Base-by-base conservation (phyloP, 2,329 filamentous ascomycete genomes). In the Didymella glomerata region DNA sequence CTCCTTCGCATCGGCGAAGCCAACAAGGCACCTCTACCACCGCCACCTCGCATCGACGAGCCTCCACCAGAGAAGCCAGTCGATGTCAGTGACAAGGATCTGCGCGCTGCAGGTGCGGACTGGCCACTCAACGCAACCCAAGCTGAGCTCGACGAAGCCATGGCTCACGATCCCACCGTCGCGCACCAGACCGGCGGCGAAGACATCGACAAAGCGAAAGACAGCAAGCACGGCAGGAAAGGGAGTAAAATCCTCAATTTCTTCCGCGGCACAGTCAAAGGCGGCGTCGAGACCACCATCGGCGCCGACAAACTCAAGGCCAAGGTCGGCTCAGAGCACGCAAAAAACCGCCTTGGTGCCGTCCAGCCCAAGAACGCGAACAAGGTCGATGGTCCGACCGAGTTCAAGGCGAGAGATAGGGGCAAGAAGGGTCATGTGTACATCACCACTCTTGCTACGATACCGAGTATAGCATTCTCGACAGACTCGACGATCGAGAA, bases 1-100 rank as follows among this genome's bases (percentile, higher is more conserved):
- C 83, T 96, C 1, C 85, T 96, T 11, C 89, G 92, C 5, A 87
- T 94, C 28, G 92, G 91, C 40, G 92, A 96, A 77, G 86, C 86
- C 11, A 93, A 93, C 77, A 90, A 90, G 65, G 88, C 90, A 0
- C 92, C 92, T 0, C 77, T 96, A 0, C 91, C 91, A 28, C 81
- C 85, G 11, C 84, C 85, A 22, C 85, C 85, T 16, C 75, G 73
- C 16, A 77, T 81, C 22, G 61, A 68, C 3, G 62, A 74, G 10
- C 77, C 82, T 27, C 82, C 84, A 3, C 79, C 83, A 20, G 81
- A 84, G 20, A 75, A 81, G 56, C 81, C 84, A 16, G 81, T 80
- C 11, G 81, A 83, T 1, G 56, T 88, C 40, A 80, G 76, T 13
- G 79, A 82, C 18, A 74, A 80, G 27, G 78, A 87, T 49, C 77